These are phyloP conservation scores for Gnomoniopsis smithogilvyi DNA, from an alignment of 2,329 filamentous ascomycete species.

Conservation along the genomic window DNA sequence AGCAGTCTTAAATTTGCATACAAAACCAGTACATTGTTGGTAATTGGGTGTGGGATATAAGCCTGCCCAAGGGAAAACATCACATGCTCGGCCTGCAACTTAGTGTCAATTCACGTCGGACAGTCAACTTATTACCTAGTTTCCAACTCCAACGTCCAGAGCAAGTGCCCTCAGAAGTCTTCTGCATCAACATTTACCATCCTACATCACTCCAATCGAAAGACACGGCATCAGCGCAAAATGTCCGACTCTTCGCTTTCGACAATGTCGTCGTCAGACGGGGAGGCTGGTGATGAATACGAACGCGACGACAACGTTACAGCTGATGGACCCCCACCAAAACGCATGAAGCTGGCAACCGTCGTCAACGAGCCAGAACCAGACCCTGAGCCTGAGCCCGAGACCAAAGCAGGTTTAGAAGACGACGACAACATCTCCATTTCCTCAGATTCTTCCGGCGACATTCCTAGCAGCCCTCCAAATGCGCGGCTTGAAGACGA, in stretches of 20 bases:
- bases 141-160: background rate
- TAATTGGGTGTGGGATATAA: too few species aligned
- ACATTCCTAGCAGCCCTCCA: constrained; percentile 69
- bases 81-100: too few species aligned
- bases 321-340: constrained; percentile 38
- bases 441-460: constrained; percentile 81
- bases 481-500: constrained; percentile 70
- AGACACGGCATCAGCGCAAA: background rate
- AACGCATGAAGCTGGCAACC: constrained; percentile 46
- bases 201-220: background rate
- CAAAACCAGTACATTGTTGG: too few species aligned
- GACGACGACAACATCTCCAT: constrained; percentile 47
- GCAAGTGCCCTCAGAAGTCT: too few species aligned
- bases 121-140: too few species aligned
- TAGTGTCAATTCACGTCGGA: too few species aligned
- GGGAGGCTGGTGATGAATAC: constrained; percentile 34
- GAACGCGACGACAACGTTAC: constrained; percentile 37
- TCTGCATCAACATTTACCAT: background rate
- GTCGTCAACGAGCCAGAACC: constrained; percentile 42
- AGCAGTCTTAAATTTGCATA: too few species aligned
- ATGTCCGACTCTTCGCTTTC: constrained; percentile 44
- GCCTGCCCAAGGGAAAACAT: too few species aligned
- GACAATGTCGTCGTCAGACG: constrained; percentile 37
- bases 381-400: constrained; percentile 47
- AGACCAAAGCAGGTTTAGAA: constrained; percentile 47